phyloP scores from a whole-genome alignment of 495 filamentous ascomycete genomes.

The Neurospora pannonica region DNA sequence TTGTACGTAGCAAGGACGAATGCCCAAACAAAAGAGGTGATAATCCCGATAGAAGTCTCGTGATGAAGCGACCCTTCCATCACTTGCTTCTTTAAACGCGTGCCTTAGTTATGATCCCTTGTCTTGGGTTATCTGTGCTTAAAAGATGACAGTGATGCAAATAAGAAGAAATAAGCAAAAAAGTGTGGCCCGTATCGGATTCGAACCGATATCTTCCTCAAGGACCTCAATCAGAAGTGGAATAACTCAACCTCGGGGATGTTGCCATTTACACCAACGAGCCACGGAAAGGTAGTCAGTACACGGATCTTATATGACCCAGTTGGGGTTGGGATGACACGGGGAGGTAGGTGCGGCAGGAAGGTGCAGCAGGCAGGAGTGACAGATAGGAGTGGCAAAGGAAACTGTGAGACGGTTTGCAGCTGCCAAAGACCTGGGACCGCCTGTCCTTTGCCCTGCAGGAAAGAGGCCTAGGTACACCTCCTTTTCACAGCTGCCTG shows the following conservation, averaged over 20 bases:
- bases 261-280: not conserved
- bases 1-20: not conserved
- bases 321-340: not conserved
- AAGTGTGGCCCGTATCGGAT: not conserved
- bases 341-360: not conserved
- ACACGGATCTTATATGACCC: not conserved
- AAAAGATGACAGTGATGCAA: not conserved
- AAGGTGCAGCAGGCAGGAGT: not conserved
- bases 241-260: not conserved
- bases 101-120: not conserved
- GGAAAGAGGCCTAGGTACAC: too few species aligned
- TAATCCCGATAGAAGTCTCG: not conserved
- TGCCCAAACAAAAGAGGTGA: not conserved
- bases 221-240: not conserved
- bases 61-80: not conserved
- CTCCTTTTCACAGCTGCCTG: too few species aligned
- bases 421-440: too few species aligned
- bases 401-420: too few species aligned
- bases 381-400: too few species aligned
- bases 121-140: not conserved
- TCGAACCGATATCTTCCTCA: not conserved
- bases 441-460: too few species aligned
- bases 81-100: not conserved
- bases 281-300: not conserved
- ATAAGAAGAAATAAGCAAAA: not conserved